Evolutionary conservation across 192 early-diverging fungal genomes (phyloP).

Genomic region (Globomyces pollinis-pini): DNA sequence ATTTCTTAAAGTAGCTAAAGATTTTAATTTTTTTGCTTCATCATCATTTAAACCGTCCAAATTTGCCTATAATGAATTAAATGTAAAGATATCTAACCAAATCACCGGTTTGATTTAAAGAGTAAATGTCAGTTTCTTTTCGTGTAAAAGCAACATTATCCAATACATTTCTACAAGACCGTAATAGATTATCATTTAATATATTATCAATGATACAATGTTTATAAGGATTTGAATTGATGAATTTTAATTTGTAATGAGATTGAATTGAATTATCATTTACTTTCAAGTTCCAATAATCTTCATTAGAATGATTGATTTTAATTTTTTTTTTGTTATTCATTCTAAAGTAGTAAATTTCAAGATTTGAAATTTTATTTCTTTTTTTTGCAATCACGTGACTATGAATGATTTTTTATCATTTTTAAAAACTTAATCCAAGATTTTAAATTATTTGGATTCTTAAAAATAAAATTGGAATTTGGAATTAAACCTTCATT

Average conservation of each 20-base stretch:
- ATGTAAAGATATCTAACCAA: too few relatives aligned
- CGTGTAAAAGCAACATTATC: constrained; percentile 54
- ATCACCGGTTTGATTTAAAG: constrained; percentile 71
- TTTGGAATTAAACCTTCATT: too few relatives aligned
- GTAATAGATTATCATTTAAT: constrained; percentile 51
- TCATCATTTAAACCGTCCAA: constrained; percentile 59
- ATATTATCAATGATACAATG: constrained; percentile 59
- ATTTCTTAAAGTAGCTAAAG: constrained; percentile 56
- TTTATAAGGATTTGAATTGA: constrained; percentile 47
- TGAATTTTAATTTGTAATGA: constrained; percentile 6
- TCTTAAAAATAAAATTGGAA: too few relatives aligned
- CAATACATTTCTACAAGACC: constrained; percentile 51
- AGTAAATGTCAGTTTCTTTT: constrained; percentile 86
- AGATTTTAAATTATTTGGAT: too few relatives aligned
- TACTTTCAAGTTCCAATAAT: neutral
- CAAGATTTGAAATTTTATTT: too few relatives aligned
- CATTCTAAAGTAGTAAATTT: too few relatives aligned
- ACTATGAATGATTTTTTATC: too few relatives aligned
- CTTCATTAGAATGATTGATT: neutral
- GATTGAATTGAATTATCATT: neutral
- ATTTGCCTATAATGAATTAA: too few relatives aligned
- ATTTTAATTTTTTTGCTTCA: constrained; percentile 49
- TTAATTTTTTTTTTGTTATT: neutral
- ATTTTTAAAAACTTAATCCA: too few relatives aligned
- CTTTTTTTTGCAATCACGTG: too few relatives aligned